Base-by-base conservation (phyloP, 495 filamentous ascomycete species). In the Penicillium chermesinum region DNA sequence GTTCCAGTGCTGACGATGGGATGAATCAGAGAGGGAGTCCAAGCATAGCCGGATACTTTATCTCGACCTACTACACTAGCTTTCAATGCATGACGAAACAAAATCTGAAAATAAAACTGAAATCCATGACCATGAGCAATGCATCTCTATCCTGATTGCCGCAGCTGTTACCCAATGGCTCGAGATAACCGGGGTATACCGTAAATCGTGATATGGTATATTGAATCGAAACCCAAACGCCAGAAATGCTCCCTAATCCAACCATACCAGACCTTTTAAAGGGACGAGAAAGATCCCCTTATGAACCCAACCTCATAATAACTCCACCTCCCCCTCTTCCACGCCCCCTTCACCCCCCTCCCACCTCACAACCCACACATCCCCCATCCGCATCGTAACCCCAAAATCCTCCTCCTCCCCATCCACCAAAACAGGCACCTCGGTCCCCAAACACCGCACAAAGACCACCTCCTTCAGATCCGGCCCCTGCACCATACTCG, bases 361-460 rank as follows among this genome's bases (percentile, higher is more conserved):
- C 87, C 93, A 98, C 53, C 93, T 72, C 17, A 91, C 77, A 59
- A 96, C 88, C 53, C 86, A 83, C 27, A 97, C 79, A 74, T 96
- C 90, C 22, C 89, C 89, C 65, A 82, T 87, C 55, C 73, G 74
- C 65, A 90, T 80, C 48, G 52, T 81, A 70, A 57, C 59, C 25
- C 68, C 69, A 14, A 66, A 81, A 82, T 43, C 70, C 73, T 57
- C 78, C 67, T 62, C 67, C 20, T 82, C 74, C 4, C 71, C 71
- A 14, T 74, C 76, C 48, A 77, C 66, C 41, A 81, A 71, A 35
- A 81, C 65, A 32, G 64, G 61, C 33, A 83, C 77, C 57, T 72
- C 62, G 39, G 76, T 77, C 22, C 66, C 75, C 21, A 96, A 67
- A 53, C 86, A 81, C 49, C 91, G 71, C 34, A 88, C 84, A 69